Evolutionary conservation across 305 asterid species (phyloP).

Genomic region (Fraxinus dipetala): DNA sequence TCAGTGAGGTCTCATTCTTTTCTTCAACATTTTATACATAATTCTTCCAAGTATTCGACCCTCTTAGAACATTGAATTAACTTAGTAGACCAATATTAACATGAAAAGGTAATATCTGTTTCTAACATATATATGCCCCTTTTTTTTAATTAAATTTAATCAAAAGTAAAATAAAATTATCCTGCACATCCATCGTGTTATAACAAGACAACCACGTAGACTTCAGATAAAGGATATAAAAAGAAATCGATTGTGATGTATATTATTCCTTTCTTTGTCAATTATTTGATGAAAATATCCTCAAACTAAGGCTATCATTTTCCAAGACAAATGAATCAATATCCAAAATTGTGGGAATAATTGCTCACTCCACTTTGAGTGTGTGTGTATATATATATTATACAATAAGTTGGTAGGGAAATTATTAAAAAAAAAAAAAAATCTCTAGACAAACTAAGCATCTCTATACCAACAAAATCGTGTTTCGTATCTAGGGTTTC

Average conservation of each 20-base stretch:
- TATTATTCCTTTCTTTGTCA: background rate
- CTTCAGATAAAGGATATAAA: background rate
- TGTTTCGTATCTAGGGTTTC: constrained; percentile 39
- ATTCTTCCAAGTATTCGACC: too few species aligned
- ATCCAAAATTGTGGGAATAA: constrained; percentile 25
- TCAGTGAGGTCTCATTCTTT: too few species aligned
- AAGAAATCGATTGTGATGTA: background rate
- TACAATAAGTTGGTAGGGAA: constrained; percentile 3
- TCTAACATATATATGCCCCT: too few species aligned
- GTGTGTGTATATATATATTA: background rate
- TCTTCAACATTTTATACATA: too few species aligned
- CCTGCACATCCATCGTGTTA: background rate
- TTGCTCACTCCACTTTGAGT: background rate
- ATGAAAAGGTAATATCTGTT: too few species aligned
- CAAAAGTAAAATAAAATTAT: too few species aligned
- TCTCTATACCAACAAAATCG: constrained; percentile 17
- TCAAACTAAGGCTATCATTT: background rate
- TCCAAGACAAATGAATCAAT: constrained; percentile 18
- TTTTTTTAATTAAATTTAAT: too few species aligned
- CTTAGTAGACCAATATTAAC: too few species aligned
- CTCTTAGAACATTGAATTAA: too few species aligned
- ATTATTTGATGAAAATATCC: background rate
- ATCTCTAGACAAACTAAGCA: constrained; percentile 21
- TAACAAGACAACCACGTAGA: background rate
- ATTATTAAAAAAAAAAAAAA: background rate